Evolutionary conservation across 306 rosid genomes (phyloP).

Genomic region (Sindora glabra): DNA sequence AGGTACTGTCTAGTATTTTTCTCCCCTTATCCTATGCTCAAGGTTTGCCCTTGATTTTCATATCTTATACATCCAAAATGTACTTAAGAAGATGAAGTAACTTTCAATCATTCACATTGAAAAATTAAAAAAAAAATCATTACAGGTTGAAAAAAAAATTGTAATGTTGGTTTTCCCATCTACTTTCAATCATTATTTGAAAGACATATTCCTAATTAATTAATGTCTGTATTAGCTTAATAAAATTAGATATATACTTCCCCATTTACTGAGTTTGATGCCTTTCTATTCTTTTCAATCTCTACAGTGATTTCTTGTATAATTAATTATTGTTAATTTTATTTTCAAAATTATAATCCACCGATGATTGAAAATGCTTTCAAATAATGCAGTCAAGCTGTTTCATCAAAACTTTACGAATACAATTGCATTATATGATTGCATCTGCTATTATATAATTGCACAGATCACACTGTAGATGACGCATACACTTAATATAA

Average conservation of each 20-base stretch:
- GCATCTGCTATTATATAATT: constrained; percentile 6
- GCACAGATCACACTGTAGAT: constrained; percentile 11
- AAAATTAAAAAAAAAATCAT: background rate
- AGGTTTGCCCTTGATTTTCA: no score
- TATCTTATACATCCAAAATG: no score
- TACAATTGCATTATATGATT: constrained; percentile 21
- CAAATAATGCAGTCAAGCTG: constrained; percentile 25
- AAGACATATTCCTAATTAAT: constrained; percentile 17
- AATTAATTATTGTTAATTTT: constrained; percentile 8
- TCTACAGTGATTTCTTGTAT: constrained; percentile 16
- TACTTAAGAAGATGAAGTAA: background rate
- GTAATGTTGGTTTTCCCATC: constrained; percentile 16
- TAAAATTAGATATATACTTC: background rate
- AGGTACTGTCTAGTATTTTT: no score
- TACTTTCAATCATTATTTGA: constrained; percentile 26
- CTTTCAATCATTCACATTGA: constrained; percentile 11
- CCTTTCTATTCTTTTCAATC: constrained; percentile 23
- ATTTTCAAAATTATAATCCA: constrained; percentile 24
- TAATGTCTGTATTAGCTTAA: no score
- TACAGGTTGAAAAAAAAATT: constrained; percentile 17
- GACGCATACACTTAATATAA: background rate
- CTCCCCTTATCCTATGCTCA: no score
- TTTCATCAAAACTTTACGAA: constrained; percentile 31
- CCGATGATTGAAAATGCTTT: constrained; percentile 10
- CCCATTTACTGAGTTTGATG: constrained; percentile 23